Conservation (phyloP, 805 yeast species). For the Candida lessepsii region DNA sequence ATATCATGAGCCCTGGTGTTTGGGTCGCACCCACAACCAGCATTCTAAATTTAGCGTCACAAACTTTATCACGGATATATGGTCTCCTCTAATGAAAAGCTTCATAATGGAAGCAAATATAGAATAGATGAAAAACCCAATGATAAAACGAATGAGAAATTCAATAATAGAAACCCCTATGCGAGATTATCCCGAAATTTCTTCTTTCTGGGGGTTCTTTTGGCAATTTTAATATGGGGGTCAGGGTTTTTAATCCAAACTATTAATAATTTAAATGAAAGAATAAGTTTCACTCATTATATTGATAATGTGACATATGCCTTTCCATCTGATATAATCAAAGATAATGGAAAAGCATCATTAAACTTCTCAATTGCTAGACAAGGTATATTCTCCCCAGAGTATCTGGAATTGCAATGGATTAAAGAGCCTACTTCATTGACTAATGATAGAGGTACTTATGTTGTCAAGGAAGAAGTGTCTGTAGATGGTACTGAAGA, state of each 20-base stretch:
- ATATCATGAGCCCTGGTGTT: too few species aligned
- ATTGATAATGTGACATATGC: too few species aligned
- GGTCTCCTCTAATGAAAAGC: too few species aligned
- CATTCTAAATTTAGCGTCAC: constrained; percentile 3
- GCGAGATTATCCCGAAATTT: neutral
- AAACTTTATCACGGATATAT: neutral
- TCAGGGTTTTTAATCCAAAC: constrained; percentile 28
- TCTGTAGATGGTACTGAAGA: constrained; percentile 25
- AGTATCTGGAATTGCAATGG: constrained; percentile 66
- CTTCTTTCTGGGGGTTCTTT: constrained; percentile 17
- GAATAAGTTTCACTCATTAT: neutral
- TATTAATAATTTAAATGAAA: constrained; percentile 16
- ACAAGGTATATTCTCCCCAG: constrained; percentile 56
- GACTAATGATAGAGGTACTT: constrained; percentile 63
- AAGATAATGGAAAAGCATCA: constrained; percentile 21
- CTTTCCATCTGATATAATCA: neutral
- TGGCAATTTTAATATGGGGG: constrained; percentile 38
- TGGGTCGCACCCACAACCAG: constrained; percentile 2
- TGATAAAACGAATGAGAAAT: neutral
- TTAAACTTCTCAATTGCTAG: constrained; percentile 39
- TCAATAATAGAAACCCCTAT: neutral
- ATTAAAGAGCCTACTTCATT: constrained; percentile 50
- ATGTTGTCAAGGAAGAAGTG: constrained; percentile 37
- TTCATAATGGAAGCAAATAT: neutral
- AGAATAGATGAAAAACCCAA: too few species aligned